These are phyloP conservation scores for Tranzscheliella williamsii DNA, from an alignment of 1,284 basidiomycete genomes.

Conservation along the genomic window DNA sequence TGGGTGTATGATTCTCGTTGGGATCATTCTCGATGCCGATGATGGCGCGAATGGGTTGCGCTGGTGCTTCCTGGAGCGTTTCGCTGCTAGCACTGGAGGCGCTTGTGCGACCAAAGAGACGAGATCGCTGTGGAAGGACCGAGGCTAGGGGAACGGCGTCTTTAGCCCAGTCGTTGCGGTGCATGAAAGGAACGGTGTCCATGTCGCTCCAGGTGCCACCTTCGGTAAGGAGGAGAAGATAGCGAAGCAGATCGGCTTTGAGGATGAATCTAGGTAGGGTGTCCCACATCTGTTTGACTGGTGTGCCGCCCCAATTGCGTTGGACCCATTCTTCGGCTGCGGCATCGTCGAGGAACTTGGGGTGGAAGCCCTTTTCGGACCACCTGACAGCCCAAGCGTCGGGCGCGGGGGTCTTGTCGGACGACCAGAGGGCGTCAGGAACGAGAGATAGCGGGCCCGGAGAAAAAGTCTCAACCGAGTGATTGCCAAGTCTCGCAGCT, in stretches of 20 bases:
- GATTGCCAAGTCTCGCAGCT: too few species aligned
- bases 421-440: slow-evolving; percentile 31
- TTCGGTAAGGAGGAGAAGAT: slow-evolving; percentile 35
- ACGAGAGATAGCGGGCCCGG: slow-evolving; percentile 9
- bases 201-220: slow-evolving; percentile 46
- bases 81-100: neutral
- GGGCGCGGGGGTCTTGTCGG: slow-evolving; percentile 31
- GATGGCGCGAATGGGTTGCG: slow-evolving; percentile 22
- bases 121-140: slow-evolving; percentile 7
- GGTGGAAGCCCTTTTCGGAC: slow-evolving; percentile 35
- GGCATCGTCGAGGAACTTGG: slow-evolving; percentile 38
- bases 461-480: too few species aligned
- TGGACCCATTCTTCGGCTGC: slow-evolving; percentile 31
- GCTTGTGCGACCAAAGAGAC: slow-evolving; percentile 7
- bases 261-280: slow-evolving; percentile 38
- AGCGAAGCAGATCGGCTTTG: slow-evolving; percentile 41
- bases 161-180: slow-evolving; percentile 26
- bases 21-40: slow-evolving; percentile 42
- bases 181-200: slow-evolving; percentile 43
- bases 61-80: neutral
- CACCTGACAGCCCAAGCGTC: slow-evolving; percentile 25
- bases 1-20: slow-evolving; percentile 12
- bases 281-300: slow-evolving; percentile 33
- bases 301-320: slow-evolving; percentile 16
- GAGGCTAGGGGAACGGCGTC: slow-evolving; percentile 21